Evolutionary conservation across 1,284 basidiomycete species (phyloP).

Genomic region (Naganishia cerealis): DNA sequence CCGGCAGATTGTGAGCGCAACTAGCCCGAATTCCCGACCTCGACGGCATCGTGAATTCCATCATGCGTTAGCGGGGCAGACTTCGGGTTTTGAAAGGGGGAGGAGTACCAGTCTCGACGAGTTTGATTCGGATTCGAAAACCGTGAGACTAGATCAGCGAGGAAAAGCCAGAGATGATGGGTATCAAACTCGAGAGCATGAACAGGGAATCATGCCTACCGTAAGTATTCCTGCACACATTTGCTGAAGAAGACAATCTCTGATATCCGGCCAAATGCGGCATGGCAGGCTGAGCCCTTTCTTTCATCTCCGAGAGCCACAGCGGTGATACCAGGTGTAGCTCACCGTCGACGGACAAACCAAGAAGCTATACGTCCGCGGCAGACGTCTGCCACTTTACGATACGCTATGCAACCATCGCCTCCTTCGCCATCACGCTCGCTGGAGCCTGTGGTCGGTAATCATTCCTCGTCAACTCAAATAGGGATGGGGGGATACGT

Average conservation of each 20-base stretch:
- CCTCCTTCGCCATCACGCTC: background rate
- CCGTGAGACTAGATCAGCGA: background rate
- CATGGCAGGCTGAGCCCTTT: background rate
- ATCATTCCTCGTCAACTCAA: background rate
- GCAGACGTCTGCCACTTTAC: background rate
- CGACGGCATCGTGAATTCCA: background rate
- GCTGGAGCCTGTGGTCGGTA: background rate
- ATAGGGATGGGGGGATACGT: background rate
- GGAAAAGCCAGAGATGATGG: background rate
- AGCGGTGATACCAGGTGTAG: background rate
- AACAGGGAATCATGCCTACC: background rate
- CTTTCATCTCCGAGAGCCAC: background rate
- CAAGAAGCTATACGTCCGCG: background rate
- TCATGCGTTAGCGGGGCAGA: background rate
- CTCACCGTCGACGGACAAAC: background rate
- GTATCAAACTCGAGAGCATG: background rate
- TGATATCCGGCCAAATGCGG: background rate
- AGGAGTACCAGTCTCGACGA: background rate
- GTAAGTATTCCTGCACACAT: background rate
- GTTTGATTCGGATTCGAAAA: background rate
- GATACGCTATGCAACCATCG: background rate
- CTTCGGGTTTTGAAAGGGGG: background rate
- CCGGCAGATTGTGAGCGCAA: constrained; percentile 13
- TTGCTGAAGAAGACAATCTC: background rate
- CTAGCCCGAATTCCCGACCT: constrained; percentile 20